phyloP scores from a whole-genome alignment of 164 flowering plant species.

The Dillenia turbinata region DNA sequence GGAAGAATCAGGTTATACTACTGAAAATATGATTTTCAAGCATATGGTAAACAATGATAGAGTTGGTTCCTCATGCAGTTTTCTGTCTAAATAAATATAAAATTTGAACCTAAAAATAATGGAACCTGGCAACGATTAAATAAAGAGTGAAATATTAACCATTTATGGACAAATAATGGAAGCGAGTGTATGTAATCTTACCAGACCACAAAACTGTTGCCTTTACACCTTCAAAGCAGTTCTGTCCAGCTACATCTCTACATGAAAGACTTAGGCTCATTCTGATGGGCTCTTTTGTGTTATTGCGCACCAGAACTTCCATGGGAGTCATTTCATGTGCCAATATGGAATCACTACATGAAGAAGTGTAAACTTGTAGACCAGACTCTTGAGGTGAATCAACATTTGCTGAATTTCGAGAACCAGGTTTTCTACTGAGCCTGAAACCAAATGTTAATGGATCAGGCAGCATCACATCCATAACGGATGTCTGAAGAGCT shows the following conservation, averaged over 20 bases:
- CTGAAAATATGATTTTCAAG: too few species aligned
- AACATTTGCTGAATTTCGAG: slow-evolving; percentile 5
- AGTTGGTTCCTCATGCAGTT: too few species aligned
- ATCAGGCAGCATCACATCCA: slow-evolving; percentile 93
- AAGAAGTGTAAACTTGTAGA: slow-evolving; percentile 11
- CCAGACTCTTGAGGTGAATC: slow-evolving; percentile 18
- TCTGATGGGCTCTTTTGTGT: slow-evolving; percentile 74
- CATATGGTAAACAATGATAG: background rate
- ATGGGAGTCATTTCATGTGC: slow-evolving; percentile 89
- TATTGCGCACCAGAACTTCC: slow-evolving; percentile 94
- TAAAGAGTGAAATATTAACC: background rate
- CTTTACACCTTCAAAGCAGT: slow-evolving; percentile 75
- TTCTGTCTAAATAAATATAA: too few species aligned
- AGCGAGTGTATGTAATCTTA: slow-evolving; percentile 18
- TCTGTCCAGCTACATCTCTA: slow-evolving; percentile 96
- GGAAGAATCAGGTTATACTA: background rate
- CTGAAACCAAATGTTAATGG: slow-evolving; percentile 94
- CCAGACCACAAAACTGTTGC: slow-evolving; percentile 94
- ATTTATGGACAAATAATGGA: background rate
- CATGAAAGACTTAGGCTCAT: slow-evolving; percentile 80
- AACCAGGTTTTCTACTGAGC: slow-evolving; percentile 34
- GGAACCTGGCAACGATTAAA: background rate
- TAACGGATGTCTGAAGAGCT: slow-evolving; percentile 88
- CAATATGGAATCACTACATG: slow-evolving; percentile 41
- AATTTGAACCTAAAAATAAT: background rate